These are phyloP conservation scores for Plenodomus lindquistii DNA, from an alignment of 2,329 filamentous ascomycete species.

Conservation along the genomic window DNA sequence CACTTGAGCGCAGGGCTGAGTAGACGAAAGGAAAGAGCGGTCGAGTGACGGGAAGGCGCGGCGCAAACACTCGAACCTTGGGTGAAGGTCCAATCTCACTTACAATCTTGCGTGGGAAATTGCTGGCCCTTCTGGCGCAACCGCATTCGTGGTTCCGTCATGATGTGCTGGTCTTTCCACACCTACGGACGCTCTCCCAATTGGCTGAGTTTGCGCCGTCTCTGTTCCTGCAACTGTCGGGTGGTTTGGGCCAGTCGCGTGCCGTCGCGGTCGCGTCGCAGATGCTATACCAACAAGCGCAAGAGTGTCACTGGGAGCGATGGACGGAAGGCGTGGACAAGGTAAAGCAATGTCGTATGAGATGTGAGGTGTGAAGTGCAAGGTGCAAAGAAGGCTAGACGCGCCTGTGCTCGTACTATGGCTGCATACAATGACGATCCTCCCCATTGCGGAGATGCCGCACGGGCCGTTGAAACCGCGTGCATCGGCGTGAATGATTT, in stretches of 20 bases:
- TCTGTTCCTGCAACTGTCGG: neutral
- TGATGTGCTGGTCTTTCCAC: constrained; percentile 20
- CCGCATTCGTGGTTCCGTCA: constrained; percentile 56
- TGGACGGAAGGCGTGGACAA: neutral
- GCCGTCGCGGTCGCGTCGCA: neutral
- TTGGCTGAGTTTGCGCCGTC: neutral
- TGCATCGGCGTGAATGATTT: constrained; percentile 6
- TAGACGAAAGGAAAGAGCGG: neutral
- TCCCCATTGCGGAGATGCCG: neutral
- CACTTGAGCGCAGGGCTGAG: neutral
- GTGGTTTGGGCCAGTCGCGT: neutral
- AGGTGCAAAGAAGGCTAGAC: neutral
- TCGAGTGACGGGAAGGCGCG: constrained; percentile 1
- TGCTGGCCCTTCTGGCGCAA: constrained; percentile 53
- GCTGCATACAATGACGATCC: constrained; percentile 1
- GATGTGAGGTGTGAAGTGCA: too few relatives aligned
- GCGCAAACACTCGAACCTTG: neutral
- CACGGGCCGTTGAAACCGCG: neutral
- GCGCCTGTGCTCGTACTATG: neutral
- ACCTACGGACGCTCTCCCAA: neutral
- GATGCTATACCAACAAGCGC: constrained; percentile 4
- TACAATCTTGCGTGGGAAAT: constrained; percentile 50
- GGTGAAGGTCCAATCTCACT: constrained; percentile 14
- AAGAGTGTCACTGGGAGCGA: neutral
- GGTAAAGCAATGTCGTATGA: neutral